phyloP scores from a whole-genome alignment of 1,139 yeast species.

The Wickerhamomyces sp. region DNA sequence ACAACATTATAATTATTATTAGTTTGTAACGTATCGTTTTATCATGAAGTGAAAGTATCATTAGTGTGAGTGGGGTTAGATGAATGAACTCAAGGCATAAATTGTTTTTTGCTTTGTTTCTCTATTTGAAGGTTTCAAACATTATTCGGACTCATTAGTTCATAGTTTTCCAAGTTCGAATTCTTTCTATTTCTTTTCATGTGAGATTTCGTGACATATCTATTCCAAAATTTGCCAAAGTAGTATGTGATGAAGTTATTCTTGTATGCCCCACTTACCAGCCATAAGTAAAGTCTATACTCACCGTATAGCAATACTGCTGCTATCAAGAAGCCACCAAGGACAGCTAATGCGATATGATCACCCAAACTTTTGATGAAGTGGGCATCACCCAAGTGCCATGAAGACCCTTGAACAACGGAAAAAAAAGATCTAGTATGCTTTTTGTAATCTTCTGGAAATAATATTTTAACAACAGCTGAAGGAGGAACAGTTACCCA shows the following conservation, averaged over 20 bases:
- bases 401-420: conserved; percentile 75
- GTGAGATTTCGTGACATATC: conserved; percentile 10
- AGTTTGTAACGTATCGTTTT: too few relatives aligned
- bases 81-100: too few relatives aligned
- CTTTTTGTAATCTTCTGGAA: conserved; percentile 68
- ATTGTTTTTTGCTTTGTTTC: too few relatives aligned
- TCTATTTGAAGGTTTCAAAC: not conserved
- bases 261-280: conserved; percentile 22
- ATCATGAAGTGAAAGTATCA: not conserved
- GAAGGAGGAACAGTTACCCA: conserved; percentile 61
- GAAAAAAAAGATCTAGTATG: conserved; percentile 58
- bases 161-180: conserved; percentile 21
- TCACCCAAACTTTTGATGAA: conserved; percentile 65
- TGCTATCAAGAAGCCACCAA: conserved; percentile 62
- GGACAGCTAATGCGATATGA: conserved; percentile 65
- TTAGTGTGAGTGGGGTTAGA: not conserved
- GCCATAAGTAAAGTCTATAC: conserved; percentile 52
- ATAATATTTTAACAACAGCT: conserved; percentile 59
- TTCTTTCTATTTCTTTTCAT: conserved; percentile 24
- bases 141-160: conserved; percentile 5
- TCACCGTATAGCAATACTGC: conserved; percentile 54
- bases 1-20: too few relatives aligned
- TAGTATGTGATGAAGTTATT: conserved; percentile 10
- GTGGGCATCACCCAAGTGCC: conserved; percentile 86
- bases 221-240: conserved; percentile 10